Evolutionary conservation across 176 grass and related monocot species (phyloP), one percentile per base, ranked within the genome.

Genomic region (Puccinellia tenuiflora): DNA sequence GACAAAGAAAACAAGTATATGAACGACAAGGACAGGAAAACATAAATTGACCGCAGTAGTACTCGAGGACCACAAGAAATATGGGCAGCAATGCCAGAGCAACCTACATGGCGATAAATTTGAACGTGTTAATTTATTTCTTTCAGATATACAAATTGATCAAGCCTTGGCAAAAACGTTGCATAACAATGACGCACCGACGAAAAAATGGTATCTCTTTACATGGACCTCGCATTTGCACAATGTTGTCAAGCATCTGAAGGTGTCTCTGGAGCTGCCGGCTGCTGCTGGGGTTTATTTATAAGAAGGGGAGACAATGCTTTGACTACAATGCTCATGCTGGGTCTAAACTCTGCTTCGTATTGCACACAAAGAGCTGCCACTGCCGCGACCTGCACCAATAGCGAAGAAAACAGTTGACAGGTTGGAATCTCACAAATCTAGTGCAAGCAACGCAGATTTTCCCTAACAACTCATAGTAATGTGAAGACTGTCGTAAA

Each of bases 251-350:
- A 90, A 48, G 82, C 60, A 37, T 88, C 82, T 31, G 73, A 79
- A 78, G 89, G 14, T 59, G 71, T 55, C 48, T 73, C 67, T 77
- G 84, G 46, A 85, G 75, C 57, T 68, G 62, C 24, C 54, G 61
- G 21, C 42, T 78, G 3, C 21, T 91, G 47, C 9, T 84, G 85
- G 35, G 86, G 82, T 33, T 85, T 89, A 46, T 90, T 89, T 33
- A 74, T 67, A 80, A 94, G 84, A 83, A 95, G 90, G 14, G 92
- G 92, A 9, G 87, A 92, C 39, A 95, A 61, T 62, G 92, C 92
- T 64, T 95, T 95, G 39, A 95, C 92, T n/a, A 95, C 87, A 21
- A 95, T 95, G 82, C 92, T 92, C 92, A 92, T 95, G 61, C 83
- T 95, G 34, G 92, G 92, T 68, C 92, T 95, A 39, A 95, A 95